Evolutionary conservation across 2,329 filamentous ascomycete species (phyloP), one percentile per base, ranked within the genome.

Genomic region (Rhinocladiella similis): DNA sequence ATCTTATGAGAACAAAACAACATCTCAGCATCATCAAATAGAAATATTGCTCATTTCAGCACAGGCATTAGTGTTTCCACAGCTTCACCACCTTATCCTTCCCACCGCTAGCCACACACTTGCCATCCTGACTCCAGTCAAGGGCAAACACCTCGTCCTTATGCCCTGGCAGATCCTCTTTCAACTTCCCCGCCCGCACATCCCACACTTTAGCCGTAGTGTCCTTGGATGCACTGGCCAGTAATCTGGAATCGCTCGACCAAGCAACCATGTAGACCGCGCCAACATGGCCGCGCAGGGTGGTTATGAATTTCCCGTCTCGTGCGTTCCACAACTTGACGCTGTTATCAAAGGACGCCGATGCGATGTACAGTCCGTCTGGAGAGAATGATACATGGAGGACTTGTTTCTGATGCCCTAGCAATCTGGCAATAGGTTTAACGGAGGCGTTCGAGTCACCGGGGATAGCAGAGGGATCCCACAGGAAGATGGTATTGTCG

Each of bases 171-270:
- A 97, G 77, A 75, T 97, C 92, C 72, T 83, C 81, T 62, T 85
- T 83, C 56, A 99, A 75, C 73, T 95, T 96, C 49, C 87, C 89
- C 1, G 88, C 90, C 60, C 87, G 81, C 70, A 96, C 89, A 67
- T 95, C 91, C 92, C 93, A 99, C 4, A 95, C 89, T 70, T 96
- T 97, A 47, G 97, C 76, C 0, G 94, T 97, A 1, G 90, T 94
- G 70, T 97, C 94, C 71, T 96, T 96, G 60, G 88, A 92, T 1
- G 83, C 89, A 29, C 90, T 95, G 13, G 96, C 92, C 3, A 97
- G 76, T 27, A 96, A 76, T n/a, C 93, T 80, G 16, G 89, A 95
- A 72, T 99, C 94, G 1, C 94, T 89, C 10, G 90, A 95, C 77
- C 97, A 99, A 41, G 88, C 87, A 67, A 89, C 91, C 75, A 95